phyloP scores from a whole-genome alignment of 495 filamentous ascomycete species.

The Eremomyces bilateralis region DNA sequence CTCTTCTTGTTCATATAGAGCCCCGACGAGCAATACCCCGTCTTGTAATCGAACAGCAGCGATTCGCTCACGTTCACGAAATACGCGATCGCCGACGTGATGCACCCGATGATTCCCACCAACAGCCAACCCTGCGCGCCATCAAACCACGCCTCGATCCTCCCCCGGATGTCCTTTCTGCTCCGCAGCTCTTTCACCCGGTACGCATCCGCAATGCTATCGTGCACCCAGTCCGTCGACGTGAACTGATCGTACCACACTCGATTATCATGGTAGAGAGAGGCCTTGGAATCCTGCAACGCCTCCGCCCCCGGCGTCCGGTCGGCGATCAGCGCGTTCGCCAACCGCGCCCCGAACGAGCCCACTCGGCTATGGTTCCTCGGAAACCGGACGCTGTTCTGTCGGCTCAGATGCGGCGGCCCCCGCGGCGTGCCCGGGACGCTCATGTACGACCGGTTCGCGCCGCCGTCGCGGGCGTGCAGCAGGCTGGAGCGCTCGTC shows the following conservation, averaged over 20 bases:
- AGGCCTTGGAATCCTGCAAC: slow-evolving; percentile 13
- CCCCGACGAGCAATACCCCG: slow-evolving; percentile 54
- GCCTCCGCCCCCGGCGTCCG: slow-evolving; percentile 3
- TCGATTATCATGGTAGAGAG: slow-evolving; percentile 41
- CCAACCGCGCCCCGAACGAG: slow-evolving; percentile 17
- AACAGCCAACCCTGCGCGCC: slow-evolving; percentile 88
- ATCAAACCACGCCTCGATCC: slow-evolving; percentile 56
- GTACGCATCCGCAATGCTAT: slow-evolving; percentile 85
- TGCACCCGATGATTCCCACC: slow-evolving; percentile 71
- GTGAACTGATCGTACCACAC: slow-evolving; percentile 99
- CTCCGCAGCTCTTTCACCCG: slow-evolving; percentile 63
- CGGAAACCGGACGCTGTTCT: slow-evolving; percentile 7
- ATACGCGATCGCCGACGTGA: slow-evolving; percentile 74
- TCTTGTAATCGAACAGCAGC: slow-evolving; percentile 70
- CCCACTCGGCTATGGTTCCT: slow-evolving; percentile 14
- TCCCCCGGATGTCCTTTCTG: slow-evolving; percentile 67
- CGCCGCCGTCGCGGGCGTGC: neutral
- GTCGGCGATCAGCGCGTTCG: slow-evolving; percentile 12
- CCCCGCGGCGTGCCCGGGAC: slow-evolving; percentile 16
- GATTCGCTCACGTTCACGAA: slow-evolving; percentile 72
- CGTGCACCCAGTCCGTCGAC: slow-evolving; percentile 95
- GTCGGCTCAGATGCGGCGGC: slow-evolving; percentile 1
- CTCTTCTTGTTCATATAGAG: slow-evolving; percentile 55
- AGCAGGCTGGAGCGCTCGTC: slow-evolving; percentile 16
- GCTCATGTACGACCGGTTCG: slow-evolving; percentile 3